These are phyloP conservation scores for Achaetomium macrosporum DNA, from an alignment of 2,329 filamentous ascomycete genomes.

Conservation along the genomic window DNA sequence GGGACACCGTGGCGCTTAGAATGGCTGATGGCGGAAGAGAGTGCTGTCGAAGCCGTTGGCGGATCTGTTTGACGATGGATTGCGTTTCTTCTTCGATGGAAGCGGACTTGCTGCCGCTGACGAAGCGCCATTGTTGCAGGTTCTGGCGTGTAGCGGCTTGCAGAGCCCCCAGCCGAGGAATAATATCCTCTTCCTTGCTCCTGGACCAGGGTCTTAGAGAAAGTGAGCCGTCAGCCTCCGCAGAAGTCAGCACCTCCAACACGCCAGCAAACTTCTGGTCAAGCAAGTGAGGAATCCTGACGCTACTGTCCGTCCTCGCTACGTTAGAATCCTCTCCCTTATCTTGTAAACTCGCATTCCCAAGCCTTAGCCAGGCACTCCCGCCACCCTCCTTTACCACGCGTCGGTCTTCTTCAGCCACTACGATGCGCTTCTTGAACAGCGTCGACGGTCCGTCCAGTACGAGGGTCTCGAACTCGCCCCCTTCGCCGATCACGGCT, in stretches of 20 bases:
- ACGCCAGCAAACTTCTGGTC: conserved; percentile 54
- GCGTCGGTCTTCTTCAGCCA: conserved; percentile 48
- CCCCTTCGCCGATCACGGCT: conserved; percentile 81
- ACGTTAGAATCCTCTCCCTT: conserved; percentile 27
- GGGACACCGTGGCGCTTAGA: conserved; percentile 57
- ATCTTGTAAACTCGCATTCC: conserved; percentile 47
- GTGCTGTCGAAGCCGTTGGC: conserved; percentile 32
- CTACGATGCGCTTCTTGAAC: conserved; percentile 65
- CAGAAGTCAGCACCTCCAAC: conserved; percentile 29
- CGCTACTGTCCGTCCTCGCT: conserved; percentile 7
- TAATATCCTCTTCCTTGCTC: background rate
- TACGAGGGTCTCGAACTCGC: conserved; percentile 92
- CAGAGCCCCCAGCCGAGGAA: background rate
- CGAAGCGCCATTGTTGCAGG: conserved; percentile 36
- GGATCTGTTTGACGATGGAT: conserved; percentile 43
- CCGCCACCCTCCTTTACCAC: conserved; percentile 67
- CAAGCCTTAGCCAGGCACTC: conserved; percentile 64
- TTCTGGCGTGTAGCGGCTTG: background rate
- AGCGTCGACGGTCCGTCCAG: conserved; percentile 68
- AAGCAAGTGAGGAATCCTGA: conserved; percentile 57
- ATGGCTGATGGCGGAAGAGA: conserved; percentile 39
- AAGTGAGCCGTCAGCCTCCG: background rate
- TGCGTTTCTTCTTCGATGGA: conserved; percentile 44
- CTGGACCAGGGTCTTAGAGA: background rate
- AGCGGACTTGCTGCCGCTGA: conserved; percentile 12